These are phyloP conservation scores for Cerrena zonata DNA, from an alignment of 1,284 basidiomycete species.

Conservation along the genomic window DNA sequence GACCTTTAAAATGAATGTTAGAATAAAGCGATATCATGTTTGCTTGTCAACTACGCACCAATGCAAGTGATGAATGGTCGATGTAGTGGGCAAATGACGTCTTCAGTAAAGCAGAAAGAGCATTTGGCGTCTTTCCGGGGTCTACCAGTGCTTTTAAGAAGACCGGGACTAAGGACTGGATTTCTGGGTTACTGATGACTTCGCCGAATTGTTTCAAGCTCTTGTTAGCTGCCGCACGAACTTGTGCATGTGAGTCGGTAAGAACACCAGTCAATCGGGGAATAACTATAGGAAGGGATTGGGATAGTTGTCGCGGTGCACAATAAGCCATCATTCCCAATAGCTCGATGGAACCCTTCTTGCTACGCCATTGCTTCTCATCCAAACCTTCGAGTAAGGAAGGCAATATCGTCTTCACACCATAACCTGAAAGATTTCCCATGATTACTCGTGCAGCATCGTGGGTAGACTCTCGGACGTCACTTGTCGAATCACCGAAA, in stretches of 20 bases:
- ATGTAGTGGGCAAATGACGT: constrained; percentile 98
- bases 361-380: constrained; percentile 98
- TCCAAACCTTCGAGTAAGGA: constrained; percentile 87
- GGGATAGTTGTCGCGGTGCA: constrained; percentile 89
- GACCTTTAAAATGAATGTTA: constrained; percentile 46
- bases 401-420: constrained; percentile 92
- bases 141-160: constrained; percentile 95
- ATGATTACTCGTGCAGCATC: constrained; percentile 94
- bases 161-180: constrained; percentile 86
- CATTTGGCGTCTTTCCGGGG: constrained; percentile 85
- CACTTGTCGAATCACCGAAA: constrained; percentile 86
- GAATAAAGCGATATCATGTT: background rate
- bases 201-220: constrained; percentile 97
- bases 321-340: constrained; percentile 99
- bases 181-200: constrained; percentile 90
- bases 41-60: constrained; percentile 47
- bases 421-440: constrained; percentile 90
- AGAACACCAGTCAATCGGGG: constrained; percentile 91
- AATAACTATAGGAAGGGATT: constrained; percentile 94
- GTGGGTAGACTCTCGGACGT: constrained; percentile 92
- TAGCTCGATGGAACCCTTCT: constrained; percentile 97
- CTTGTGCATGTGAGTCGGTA: constrained; percentile 97
- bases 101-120: constrained; percentile 79
- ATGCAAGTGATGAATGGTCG: constrained; percentile 93
- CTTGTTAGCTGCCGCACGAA: constrained; percentile 87